Percentiles rank a stretch among this genome's conserved stretches.
Conservation (phyloP, 2,329 filamentous ascomycete genomes). For the Scedosporium minutisporum region DNA sequence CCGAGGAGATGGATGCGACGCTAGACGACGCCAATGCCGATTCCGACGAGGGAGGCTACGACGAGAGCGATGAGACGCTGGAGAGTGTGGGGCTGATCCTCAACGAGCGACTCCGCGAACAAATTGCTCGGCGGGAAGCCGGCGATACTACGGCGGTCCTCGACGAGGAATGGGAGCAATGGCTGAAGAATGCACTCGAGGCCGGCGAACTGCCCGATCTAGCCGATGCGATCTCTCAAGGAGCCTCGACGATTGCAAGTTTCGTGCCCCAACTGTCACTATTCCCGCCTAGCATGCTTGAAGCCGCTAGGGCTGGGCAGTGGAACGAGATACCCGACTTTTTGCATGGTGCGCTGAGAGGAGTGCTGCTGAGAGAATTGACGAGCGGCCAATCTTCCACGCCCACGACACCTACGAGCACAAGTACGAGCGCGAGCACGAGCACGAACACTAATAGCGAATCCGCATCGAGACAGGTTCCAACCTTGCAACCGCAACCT, state of each 20-base stretch:
- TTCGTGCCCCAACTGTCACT: slow-evolving; percentile 22
- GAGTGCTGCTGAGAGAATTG: not conserved
- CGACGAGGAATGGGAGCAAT: slow-evolving; percentile 67
- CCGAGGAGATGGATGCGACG: slow-evolving; percentile 16
- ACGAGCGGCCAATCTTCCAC: not conserved
- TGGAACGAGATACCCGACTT: slow-evolving; percentile 50
- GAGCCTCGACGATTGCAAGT: slow-evolving; percentile 18
- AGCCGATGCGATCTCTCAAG: slow-evolving; percentile 30
- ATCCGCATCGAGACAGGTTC: not conserved
- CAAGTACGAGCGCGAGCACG: not conserved
- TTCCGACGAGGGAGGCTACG: slow-evolving; percentile 17
- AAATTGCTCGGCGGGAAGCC: slow-evolving; percentile 52
- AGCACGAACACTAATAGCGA: not conserved
- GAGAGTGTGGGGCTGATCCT: slow-evolving; percentile 51
- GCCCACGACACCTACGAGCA: not conserved
- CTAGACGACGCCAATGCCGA: slow-evolving; percentile 7
- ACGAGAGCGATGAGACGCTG: slow-evolving; percentile 42
- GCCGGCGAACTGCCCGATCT: slow-evolving; percentile 44
- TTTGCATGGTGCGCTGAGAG: slow-evolving; percentile 30
- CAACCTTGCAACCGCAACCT: not conserved
- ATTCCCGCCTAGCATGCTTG: slow-evolving; percentile 42
- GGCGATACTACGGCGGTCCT: slow-evolving; percentile 49
- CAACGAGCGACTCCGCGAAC: slow-evolving; percentile 56
- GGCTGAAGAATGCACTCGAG: slow-evolving; percentile 61
- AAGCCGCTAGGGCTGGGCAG: slow-evolving; percentile 43